Conservation (phyloP, 192 early-diverging fungal species). For the Coemansia sp. region DNA sequence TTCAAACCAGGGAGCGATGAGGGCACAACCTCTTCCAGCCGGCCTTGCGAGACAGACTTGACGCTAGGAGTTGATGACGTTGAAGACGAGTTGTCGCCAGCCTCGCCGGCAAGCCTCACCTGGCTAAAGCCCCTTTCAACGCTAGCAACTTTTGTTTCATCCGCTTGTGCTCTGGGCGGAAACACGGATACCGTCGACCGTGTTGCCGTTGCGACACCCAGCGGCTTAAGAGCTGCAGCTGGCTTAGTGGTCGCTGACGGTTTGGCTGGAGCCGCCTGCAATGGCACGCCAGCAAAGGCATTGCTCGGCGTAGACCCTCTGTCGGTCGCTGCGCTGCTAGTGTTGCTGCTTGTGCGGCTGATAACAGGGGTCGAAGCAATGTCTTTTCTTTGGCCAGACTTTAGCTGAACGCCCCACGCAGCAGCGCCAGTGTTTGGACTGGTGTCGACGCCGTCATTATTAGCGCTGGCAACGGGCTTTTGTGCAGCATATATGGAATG, state of each 20-base stretch:
- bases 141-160: not conserved
- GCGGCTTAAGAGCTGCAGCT: not conserved
- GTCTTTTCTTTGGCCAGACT: conserved; percentile 17
- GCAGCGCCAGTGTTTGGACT: conserved; percentile 45
- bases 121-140: conserved; percentile 29
- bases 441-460: conserved; percentile 27
- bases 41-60: conserved; percentile 1
- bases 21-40: conserved; percentile 14
- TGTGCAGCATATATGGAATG: not conserved
- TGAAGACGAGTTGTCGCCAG: conserved; percentile 25
- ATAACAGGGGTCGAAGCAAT: not conserved
- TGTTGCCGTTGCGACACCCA: not conserved
- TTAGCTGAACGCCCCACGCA: conserved; percentile 47
- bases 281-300: not conserved
- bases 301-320: not conserved
- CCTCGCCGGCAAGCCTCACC: conserved; percentile 28
- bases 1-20: conserved; percentile 47
- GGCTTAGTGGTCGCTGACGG: not conserved
- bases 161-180: not conserved
- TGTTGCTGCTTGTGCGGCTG: conserved; percentile 4
- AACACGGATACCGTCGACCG: not conserved
- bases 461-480: not conserved
- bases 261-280: not conserved
- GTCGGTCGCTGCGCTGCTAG: not conserved
- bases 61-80: not conserved